These are phyloP conservation scores for Mrakia gelida DNA, from an alignment of 768 basidiomycete genomes.

Conservation along the genomic window DNA sequence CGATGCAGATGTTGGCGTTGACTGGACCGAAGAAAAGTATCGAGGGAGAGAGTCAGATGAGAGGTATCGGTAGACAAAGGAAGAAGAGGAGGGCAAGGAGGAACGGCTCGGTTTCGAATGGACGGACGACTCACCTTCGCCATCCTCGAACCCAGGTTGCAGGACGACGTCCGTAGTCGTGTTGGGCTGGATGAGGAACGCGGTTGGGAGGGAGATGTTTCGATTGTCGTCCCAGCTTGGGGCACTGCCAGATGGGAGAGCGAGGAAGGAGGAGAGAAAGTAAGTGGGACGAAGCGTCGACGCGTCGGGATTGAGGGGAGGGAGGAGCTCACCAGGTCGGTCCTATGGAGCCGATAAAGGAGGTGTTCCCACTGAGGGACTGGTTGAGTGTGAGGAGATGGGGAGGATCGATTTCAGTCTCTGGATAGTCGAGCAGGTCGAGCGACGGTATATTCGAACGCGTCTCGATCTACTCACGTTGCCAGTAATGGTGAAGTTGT, in stretches of 20 bases:
- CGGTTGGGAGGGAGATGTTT: neutral
- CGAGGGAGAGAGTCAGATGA: no score
- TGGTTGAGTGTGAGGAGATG: slow-evolving; percentile 36
- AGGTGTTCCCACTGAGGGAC: slow-evolving; percentile 60
- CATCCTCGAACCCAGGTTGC: slow-evolving; percentile 14
- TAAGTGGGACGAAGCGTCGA: neutral
- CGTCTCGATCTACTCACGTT: slow-evolving; percentile 40
- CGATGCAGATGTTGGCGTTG: neutral
- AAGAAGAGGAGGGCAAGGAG: neutral
- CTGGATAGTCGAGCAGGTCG: no score
- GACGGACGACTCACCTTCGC: slow-evolving; percentile 9
- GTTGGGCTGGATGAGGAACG: slow-evolving; percentile 23
- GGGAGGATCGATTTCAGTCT: no score
- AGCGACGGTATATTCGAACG: neutral
- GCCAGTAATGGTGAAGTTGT: slow-evolving; percentile 62
- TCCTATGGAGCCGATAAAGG: slow-evolving; percentile 66
- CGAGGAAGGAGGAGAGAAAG: neutral
- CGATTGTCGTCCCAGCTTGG: neutral
- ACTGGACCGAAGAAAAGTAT: neutral
- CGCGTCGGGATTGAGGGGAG: neutral
- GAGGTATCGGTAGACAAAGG: neutral
- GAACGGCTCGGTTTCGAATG: neutral
- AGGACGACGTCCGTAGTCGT: neutral
- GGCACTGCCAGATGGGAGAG: neutral
- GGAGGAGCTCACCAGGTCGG: slow-evolving; percentile 50